Percentiles rank a stretch among this genome's conserved stretches.
Conservation (phyloP, 495 filamentous ascomycete species). For the Geoglossum glabrum region DNA sequence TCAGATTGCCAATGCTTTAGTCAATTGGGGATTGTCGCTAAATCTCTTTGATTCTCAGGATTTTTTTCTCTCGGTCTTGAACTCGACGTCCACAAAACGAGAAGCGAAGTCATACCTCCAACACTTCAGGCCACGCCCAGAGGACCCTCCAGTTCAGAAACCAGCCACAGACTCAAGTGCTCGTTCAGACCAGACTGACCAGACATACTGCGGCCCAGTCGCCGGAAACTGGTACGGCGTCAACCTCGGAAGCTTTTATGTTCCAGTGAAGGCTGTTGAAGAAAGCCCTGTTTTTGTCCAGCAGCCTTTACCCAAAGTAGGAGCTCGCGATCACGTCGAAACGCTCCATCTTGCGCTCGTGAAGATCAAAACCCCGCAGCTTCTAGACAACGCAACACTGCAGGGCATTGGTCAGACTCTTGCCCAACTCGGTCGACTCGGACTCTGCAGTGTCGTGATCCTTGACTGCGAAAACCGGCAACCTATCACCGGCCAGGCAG, state of each 20-base stretch:
- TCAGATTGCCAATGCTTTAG: neutral
- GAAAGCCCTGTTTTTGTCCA: slow-evolving; percentile 43
- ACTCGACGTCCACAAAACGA: slow-evolving; percentile 68
- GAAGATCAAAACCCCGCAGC: slow-evolving; percentile 56
- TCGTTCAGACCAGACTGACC: slow-evolving; percentile 6
- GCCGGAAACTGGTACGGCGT: slow-evolving; percentile 19
- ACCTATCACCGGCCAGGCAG: neutral
- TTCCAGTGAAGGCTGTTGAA: slow-evolving; percentile 36
- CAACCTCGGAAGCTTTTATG: slow-evolving; percentile 43
- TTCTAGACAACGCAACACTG: slow-evolving; percentile 42
- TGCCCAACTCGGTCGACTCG: slow-evolving; percentile 59
- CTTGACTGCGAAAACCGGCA: slow-evolving; percentile 37
- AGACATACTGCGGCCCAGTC: slow-evolving; percentile 9
- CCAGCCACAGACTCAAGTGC: neutral
- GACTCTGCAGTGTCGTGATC: slow-evolving; percentile 62
- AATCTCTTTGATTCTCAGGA: slow-evolving; percentile 28
- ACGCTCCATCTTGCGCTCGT: slow-evolving; percentile 67
- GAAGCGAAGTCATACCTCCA: slow-evolving; percentile 78
- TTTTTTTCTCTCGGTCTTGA: slow-evolving; percentile 62
- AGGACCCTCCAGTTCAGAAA: neutral
- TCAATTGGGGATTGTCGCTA: neutral
- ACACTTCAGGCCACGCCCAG: slow-evolving; percentile 40
- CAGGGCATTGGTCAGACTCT: slow-evolving; percentile 66
- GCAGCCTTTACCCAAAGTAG: slow-evolving; percentile 18
- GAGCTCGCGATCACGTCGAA: slow-evolving; percentile 15